phyloP scores from a whole-genome alignment of 2,329 filamentous ascomycete genomes.

The Thermothelomyces thermophilus region DNA sequence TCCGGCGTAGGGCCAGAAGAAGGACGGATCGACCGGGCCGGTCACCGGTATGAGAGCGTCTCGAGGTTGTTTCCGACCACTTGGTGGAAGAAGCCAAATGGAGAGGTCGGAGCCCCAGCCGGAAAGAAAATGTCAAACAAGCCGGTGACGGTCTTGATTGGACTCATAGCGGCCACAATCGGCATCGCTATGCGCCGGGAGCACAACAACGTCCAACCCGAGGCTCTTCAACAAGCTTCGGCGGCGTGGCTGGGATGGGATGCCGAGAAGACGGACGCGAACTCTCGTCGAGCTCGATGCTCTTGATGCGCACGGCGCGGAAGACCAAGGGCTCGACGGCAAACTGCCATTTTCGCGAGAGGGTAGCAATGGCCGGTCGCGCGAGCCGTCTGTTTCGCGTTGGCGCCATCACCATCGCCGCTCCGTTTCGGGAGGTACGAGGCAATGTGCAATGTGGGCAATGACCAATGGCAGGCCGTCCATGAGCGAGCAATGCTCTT shows the following conservation, averaged over 20 bases:
- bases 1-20: constrained; percentile 2
- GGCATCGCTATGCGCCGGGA: background rate
- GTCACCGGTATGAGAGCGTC: background rate
- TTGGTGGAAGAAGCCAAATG: background rate
- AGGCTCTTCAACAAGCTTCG: background rate
- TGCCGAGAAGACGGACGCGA: background rate
- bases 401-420: background rate
- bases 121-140: background rate
- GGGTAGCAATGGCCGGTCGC: background rate
- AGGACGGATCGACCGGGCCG: background rate
- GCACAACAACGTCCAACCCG: background rate
- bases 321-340: background rate
- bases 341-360: constrained; percentile 1
- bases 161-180: background rate
- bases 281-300: constrained; percentile 1
- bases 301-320: background rate
- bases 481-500: background rate
- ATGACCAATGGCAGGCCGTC: background rate
- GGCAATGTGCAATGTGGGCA: background rate
- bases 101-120: background rate
- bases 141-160: background rate
- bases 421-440: background rate
- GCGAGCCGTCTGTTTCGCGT: background rate
- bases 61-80: background rate
- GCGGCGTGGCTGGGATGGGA: constrained; percentile 1